Conservation (phyloP, 306 rosid species). For the Pyrus betulifolia region DNA sequence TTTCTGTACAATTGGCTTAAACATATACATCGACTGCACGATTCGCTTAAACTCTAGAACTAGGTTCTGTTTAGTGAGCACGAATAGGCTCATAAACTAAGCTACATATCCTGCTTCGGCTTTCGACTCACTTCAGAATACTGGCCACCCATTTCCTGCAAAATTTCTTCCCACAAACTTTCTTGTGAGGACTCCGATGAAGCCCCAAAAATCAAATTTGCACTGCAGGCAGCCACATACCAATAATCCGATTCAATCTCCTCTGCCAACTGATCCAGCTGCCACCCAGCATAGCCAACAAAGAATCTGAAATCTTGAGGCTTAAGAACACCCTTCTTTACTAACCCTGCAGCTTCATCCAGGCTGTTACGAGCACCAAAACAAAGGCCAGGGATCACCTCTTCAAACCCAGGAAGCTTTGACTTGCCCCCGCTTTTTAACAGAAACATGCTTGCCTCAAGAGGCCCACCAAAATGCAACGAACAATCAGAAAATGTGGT, state of each 20-base stretch:
- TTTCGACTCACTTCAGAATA: conserved; percentile 92
- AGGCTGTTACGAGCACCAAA: conserved; percentile 86
- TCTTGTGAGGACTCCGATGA: conserved; percentile 57
- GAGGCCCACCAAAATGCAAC: conserved; percentile 90
- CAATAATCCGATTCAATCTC: conserved; percentile 91
- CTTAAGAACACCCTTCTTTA: conserved; percentile 77
- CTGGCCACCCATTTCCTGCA: conserved; percentile 92
- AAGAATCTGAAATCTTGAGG: conserved; percentile 86
- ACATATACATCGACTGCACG: conserved; percentile 21
- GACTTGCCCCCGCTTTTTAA: conserved; percentile 56
- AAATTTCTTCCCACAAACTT: conserved; percentile 81
- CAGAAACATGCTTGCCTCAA: conserved; percentile 91
- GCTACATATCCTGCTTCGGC: conserved; percentile 88
- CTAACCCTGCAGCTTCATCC: conserved; percentile 78
- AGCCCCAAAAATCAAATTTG: conserved; percentile 55
- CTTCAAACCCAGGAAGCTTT: conserved; percentile 70
- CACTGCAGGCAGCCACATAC: conserved; percentile 97
- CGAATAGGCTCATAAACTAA: conserved; percentile 6
- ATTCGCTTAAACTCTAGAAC: conserved; percentile 10
- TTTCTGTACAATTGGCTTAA: conserved; percentile 49
- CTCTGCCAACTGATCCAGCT: conserved; percentile 81
- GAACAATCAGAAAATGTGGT: conserved; percentile 87
- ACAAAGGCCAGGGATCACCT: conserved; percentile 84
- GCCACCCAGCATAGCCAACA: conserved; percentile 99
- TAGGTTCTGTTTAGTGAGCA: conserved; percentile 10